Base-by-base conservation (phyloP, 306 rosid genomes). In the Cucurbita pepo region DNA sequence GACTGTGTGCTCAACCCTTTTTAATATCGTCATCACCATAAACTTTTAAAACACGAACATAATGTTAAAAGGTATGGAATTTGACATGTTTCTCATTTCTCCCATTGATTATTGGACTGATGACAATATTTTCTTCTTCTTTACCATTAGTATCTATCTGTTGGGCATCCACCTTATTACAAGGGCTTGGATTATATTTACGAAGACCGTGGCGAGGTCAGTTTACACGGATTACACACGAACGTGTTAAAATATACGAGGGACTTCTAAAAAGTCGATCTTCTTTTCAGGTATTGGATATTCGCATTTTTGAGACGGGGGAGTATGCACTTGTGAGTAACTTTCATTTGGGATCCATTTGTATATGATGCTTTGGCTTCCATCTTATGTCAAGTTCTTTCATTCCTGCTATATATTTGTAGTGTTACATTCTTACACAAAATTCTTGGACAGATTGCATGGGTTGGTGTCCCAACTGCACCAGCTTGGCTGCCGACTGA, bases 401-500 rank as follows among this genome's bases (percentile, higher is more conserved):
- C 19, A 18, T 36, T 43, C 0, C 53, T 19, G 19, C 34, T 30
- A 30, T 30, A 30, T 30, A 30, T 30, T 61, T 61, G 30, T 38
- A 2, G 36, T 13, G 8, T 14, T 34, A n/a, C 30, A 50, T 70
- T 50, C 8, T 53, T 34, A 52, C 61, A 4, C 48, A 38, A 71
- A 40, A 52, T 54, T 11, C 18, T 54, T 80, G 76, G 25, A 77
- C 75, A 93, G 98, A 52, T 90, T 69, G 90, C 96, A 73, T 93
- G 98, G 97, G 94, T 93, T 69, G 98, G 98, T 64, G 48, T 93
- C 53, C 98, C 97, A 73, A 93, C 98, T 9, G 96, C 98, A 45
- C 97, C 98, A 8, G 98, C 98, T 66, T 93, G 98, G 98, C 96
- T 90, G 82, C 98, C 98, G 45, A 90, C 97, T 30, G 73, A 93